Conservation (phyloP, 2,329 filamentous ascomycete genomes). For the Chaetomiaceae sp. region DNA sequence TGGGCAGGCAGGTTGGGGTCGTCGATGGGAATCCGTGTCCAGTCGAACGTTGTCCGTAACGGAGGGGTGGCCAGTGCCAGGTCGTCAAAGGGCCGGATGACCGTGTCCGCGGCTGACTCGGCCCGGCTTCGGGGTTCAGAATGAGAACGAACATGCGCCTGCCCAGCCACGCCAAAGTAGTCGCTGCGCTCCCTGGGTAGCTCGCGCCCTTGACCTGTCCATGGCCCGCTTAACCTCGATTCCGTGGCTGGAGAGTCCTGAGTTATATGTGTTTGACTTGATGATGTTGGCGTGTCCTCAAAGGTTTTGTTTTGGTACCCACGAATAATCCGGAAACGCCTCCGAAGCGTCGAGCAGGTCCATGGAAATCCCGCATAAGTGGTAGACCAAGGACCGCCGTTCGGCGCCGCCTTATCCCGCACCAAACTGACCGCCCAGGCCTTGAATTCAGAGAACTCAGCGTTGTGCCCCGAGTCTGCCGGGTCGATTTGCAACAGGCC, state of each 20-base stretch:
- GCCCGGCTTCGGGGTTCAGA: slow-evolving; percentile 26
- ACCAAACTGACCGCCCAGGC: slow-evolving; percentile 60
- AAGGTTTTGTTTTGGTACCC: slow-evolving; percentile 43
- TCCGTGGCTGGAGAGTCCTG: slow-evolving; percentile 35
- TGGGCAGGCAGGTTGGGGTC: slow-evolving; percentile 59
- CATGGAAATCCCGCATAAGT: slow-evolving; percentile 63
- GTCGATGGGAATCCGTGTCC: slow-evolving; percentile 67
- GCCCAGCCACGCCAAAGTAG: slow-evolving; percentile 40
- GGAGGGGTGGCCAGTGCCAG: slow-evolving; percentile 32
- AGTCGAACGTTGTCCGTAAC: slow-evolving; percentile 63
- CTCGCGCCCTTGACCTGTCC: slow-evolving; percentile 33
- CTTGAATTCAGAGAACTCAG: slow-evolving; percentile 61
- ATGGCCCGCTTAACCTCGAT: slow-evolving; percentile 35
- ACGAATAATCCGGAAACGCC: slow-evolving; percentile 64
- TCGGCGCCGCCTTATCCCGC: slow-evolving; percentile 48
- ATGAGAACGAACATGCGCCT: slow-evolving; percentile 20
- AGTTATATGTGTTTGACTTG: slow-evolving; percentile 30
- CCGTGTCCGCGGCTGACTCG: slow-evolving; percentile 23
- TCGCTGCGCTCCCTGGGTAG: slow-evolving; percentile 30
- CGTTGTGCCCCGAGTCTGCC: slow-evolving; percentile 38
- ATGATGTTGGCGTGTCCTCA: slow-evolving; percentile 38
- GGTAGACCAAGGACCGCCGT: slow-evolving; percentile 51
- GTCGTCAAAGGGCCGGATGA: slow-evolving; percentile 23
- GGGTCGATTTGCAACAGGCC: slow-evolving; percentile 52
- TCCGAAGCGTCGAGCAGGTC: slow-evolving; percentile 66